phyloP scores from a whole-genome alignment of 108 stramenopile genomes.

The Cyclotella choctawhatcheeana region DNA sequence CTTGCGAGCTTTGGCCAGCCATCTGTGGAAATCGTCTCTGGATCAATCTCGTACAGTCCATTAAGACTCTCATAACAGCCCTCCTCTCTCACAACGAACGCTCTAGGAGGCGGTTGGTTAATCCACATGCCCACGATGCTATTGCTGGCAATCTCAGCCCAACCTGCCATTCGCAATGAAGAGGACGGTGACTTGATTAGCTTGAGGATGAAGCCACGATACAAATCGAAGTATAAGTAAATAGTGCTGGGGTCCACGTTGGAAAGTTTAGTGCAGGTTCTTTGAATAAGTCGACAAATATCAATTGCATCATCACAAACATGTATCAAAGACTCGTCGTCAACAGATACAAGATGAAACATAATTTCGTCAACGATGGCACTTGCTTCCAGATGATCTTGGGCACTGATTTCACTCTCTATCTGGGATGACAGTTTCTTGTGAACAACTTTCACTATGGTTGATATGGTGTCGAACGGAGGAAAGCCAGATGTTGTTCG shows the following conservation, averaged over 20 bases:
- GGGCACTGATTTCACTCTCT: not conserved
- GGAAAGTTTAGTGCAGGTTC: not conserved
- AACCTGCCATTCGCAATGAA: not conserved
- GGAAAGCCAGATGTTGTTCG: not conserved
- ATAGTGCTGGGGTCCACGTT: not conserved
- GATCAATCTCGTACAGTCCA: not conserved
- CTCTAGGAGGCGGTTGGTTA: not conserved
- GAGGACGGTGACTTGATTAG: not conserved
- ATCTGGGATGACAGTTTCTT: too few relatives aligned
- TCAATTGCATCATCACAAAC: not conserved
- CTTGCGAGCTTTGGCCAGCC: not conserved
- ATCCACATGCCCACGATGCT: not conserved
- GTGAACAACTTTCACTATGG: not conserved
- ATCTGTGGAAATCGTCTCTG: not conserved
- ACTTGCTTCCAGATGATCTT: not conserved
- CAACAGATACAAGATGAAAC: not conserved
- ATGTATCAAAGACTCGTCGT: not conserved
- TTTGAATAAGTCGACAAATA: not conserved
- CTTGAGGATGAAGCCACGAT: not conserved
- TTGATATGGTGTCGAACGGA: not conserved
- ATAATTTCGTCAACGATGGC: not conserved
- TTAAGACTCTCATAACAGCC: not conserved
- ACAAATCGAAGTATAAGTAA: not conserved
- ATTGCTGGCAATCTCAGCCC: not conserved
- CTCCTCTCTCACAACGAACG: not conserved